A percentile compares a stretch with the other conserved stretches of the same genome.
phyloP scores from a whole-genome alignment of 345 rosid genomes.

The Eucalyptus fibrosa region DNA sequence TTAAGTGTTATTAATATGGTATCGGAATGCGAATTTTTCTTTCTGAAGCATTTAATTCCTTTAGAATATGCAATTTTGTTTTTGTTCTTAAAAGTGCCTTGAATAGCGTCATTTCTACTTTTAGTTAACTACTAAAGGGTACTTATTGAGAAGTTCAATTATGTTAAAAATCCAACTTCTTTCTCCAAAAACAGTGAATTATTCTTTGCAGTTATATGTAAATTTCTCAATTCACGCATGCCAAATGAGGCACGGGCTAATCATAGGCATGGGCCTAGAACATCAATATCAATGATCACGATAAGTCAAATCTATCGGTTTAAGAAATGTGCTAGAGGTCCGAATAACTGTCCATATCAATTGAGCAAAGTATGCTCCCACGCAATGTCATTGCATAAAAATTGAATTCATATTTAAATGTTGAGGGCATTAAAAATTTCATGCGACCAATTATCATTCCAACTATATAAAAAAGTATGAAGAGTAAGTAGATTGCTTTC shows the following conservation, averaged over 20 bases:
- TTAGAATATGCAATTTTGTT: background rate
- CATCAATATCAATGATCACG: accelerated
- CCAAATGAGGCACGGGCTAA: background rate
- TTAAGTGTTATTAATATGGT: background rate
- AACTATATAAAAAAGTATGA: background rate
- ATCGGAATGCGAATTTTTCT: background rate
- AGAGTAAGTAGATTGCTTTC: background rate
- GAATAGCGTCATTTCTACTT: background rate
- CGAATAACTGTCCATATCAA: background rate
- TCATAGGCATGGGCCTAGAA: background rate
- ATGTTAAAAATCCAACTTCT: background rate
- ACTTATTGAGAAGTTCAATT: background rate
- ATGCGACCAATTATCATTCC: background rate
- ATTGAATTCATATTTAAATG: background rate
- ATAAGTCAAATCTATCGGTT: background rate
- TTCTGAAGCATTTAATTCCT: background rate
- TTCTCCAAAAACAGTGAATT: background rate
- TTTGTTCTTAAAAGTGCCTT: background rate
- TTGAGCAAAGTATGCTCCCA: background rate
- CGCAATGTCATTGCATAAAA: background rate
- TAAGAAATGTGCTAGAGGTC: background rate
- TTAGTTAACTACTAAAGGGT: background rate
- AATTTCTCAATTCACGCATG: background rate
- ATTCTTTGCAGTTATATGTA: too few relatives aligned
- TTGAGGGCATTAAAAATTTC: background rate